These are phyloP conservation scores for Leishmania tropica DNA, from an alignment of 208 protist genomes.

Conservation along the genomic window DNA sequence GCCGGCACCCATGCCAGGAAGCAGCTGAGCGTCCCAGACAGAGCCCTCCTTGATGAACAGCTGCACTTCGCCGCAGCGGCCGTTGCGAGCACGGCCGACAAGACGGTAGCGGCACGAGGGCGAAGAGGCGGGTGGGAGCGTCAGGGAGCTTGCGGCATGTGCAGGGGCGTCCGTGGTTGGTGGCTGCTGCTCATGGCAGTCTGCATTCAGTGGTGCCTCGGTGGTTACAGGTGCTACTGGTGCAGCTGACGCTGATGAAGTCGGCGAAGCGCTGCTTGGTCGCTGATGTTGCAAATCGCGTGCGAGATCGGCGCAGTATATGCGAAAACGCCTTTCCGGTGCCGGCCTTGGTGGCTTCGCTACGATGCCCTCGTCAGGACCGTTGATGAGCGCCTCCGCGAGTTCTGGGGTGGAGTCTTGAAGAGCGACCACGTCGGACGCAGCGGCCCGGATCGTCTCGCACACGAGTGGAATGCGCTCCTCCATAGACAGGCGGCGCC, in stretches of 20 bases:
- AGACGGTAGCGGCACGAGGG: constrained; percentile 39
- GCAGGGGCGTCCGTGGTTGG: neutral
- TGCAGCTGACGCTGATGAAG: neutral
- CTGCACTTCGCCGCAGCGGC: constrained; percentile 72
- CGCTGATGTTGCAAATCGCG: constrained; percentile 9
- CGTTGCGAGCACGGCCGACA: constrained; percentile 70
- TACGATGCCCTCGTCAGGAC: constrained; percentile 10
- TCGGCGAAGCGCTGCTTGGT: neutral
- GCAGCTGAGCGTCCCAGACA: constrained; percentile 43
- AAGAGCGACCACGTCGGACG: constrained; percentile 77
- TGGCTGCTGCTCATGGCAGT: neutral
- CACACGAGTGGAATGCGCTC: constrained; percentile 58
- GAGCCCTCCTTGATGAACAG: constrained; percentile 53
- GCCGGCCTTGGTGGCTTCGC: neutral
- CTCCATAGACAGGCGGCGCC: constrained; percentile 50
- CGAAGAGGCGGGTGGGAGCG: neutral
- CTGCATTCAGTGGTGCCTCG: neutral
- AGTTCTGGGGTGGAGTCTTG: constrained; percentile 73
- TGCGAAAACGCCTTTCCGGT: neutral
- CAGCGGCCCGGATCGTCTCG: constrained; percentile 40
- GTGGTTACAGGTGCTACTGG: neutral
- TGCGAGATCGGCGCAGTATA: constrained; percentile 12
- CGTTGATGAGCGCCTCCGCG: constrained; percentile 36
- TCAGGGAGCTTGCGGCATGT: neutral
- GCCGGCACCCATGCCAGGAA: constrained; percentile 42